Conservation (phyloP, 352 stramenopile genomes). For the Salisapilia sapeloensis region DNA sequence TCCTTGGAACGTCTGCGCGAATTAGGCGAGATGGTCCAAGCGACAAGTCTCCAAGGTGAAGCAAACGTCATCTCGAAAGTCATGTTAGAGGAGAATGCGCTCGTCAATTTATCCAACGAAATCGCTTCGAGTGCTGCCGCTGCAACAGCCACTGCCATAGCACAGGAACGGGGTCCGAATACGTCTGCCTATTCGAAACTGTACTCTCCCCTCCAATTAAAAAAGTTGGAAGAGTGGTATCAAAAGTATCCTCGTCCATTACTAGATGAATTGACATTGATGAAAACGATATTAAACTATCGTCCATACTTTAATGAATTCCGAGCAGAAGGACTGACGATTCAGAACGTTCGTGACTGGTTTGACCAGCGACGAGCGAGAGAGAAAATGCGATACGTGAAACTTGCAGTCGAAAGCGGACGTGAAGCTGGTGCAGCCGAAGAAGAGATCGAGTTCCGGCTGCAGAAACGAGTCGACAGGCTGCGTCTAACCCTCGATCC, state of each 20-base stretch:
- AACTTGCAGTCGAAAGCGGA: constrained; percentile 46
- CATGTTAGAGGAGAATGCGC: constrained; percentile 28
- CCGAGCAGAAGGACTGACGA: constrained; percentile 29
- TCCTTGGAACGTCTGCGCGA: constrained; percentile 51
- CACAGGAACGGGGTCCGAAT: constrained; percentile 26
- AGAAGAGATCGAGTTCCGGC: constrained; percentile 58
- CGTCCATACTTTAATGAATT: constrained; percentile 58
- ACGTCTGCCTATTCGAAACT: constrained; percentile 28
- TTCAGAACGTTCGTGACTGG: constrained; percentile 66
- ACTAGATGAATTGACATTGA: constrained; percentile 64
- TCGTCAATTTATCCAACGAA: constrained; percentile 31
- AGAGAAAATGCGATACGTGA: constrained; percentile 64
- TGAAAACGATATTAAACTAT: constrained; percentile 74
- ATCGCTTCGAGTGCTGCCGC: constrained; percentile 44
- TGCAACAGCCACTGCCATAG: constrained; percentile 49
- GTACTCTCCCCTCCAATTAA: constrained; percentile 46
- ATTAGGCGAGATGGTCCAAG: constrained; percentile 64
- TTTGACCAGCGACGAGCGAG: constrained; percentile 69
- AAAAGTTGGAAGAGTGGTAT: constrained; percentile 78
- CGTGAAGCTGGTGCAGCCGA: constrained; percentile 36
- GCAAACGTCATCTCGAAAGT: constrained; percentile 66
- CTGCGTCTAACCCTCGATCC: constrained; percentile 43
- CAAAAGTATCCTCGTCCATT: constrained; percentile 60
- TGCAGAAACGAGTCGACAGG: constrained; percentile 64
- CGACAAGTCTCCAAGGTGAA: constrained; percentile 73